Conservation (phyloP, 192 early-diverging fungal species). For the Gigaspora rosea region DNA sequence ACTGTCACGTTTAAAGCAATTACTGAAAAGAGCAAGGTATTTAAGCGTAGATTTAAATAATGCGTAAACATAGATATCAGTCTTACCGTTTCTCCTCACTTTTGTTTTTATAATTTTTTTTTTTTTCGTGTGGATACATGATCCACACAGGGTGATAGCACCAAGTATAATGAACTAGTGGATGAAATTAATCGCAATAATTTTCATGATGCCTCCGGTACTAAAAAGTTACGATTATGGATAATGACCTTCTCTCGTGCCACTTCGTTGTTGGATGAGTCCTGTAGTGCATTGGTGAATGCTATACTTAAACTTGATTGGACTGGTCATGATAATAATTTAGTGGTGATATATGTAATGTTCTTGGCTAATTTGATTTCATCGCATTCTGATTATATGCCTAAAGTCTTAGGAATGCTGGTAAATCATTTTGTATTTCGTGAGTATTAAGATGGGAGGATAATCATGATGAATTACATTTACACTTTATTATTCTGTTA, state of each 20-base stretch:
- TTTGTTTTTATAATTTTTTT: too few relatives aligned
- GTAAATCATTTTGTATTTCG: neutral
- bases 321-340: slow-evolving; percentile 9
- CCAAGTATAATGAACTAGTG: too few relatives aligned
- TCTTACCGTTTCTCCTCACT: too few relatives aligned
- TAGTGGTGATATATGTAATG: slow-evolving; percentile 7
- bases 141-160: too few relatives aligned
- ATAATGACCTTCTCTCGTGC: neutral
- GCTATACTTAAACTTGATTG: slow-evolving; percentile 6
- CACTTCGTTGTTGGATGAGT: neutral
- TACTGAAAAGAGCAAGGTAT: too few relatives aligned
- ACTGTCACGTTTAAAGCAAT: too few relatives aligned
- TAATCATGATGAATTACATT: neutral
- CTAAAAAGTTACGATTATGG: slow-evolving; percentile 1
- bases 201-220: neutral
- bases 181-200: too few relatives aligned
- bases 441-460: neutral
- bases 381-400: neutral
- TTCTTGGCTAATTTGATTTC: neutral
- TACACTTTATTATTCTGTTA: neutral
- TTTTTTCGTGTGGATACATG: too few relatives aligned
- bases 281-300: neutral
- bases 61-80: too few relatives aligned
- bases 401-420: neutral
- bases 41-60: too few relatives aligned